phyloP scores from a whole-genome alignment of 257 asterid species.

The Marsdenia floribunda region DNA sequence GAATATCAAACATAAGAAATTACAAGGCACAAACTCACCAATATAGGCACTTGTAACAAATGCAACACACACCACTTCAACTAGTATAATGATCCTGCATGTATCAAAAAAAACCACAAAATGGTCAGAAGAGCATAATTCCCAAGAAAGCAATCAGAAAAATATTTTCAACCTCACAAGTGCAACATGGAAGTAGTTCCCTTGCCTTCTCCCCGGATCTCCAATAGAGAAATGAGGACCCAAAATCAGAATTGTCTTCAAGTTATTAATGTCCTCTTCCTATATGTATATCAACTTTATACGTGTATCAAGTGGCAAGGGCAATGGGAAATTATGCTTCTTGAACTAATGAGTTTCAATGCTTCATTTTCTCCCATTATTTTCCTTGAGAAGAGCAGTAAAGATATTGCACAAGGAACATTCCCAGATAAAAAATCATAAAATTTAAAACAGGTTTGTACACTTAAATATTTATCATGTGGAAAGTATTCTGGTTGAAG shows the following conservation, averaged over 20 bases:
- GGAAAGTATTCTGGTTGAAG: conserved; percentile 1
- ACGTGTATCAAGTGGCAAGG: not conserved
- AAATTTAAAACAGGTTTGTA: conserved; percentile 2
- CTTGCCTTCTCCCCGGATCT: not conserved
- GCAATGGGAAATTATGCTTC: not conserved
- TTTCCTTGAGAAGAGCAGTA: not conserved
- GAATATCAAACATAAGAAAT: not conserved
- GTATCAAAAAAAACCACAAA: conserved; percentile 22
- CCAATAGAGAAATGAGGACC: not conserved
- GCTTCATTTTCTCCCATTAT: not conserved
- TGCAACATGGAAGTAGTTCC: not conserved
- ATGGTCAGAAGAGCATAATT: conserved; percentile 19
- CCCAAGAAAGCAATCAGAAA: not conserved
- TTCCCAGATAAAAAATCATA: not conserved
- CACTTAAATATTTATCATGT: not conserved
- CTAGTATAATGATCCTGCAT: conserved; percentile 84
- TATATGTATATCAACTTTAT: not conserved
- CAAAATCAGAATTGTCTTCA: not conserved
- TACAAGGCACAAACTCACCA: conserved; percentile 52
- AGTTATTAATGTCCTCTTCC: not conserved
- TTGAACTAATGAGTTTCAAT: not conserved
- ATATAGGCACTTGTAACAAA: conserved; percentile 76
- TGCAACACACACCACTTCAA: conserved; percentile 80
- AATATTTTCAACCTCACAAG: not conserved
- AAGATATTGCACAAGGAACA: not conserved